Base-by-base conservation (phyloP, 2,329 filamentous ascomycete species). In the Allantophomopsis cytisporea region DNA sequence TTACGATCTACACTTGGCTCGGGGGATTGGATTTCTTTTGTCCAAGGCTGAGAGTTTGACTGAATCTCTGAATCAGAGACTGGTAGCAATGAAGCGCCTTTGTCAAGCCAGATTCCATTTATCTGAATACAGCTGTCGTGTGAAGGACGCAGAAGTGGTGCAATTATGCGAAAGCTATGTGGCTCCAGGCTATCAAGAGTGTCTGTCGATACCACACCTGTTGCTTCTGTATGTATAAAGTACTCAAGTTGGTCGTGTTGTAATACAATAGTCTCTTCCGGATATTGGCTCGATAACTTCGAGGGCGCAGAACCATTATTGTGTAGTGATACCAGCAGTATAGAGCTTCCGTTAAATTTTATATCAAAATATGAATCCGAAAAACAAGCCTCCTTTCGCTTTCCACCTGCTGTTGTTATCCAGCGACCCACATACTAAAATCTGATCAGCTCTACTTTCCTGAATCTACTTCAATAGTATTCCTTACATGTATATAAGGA, bases 381-480 rank as follows among this genome's bases (percentile, higher is more conserved):
- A 32, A 53, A 53, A 14, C 45, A 49, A 14, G 46, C 51, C 16
- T 51, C 48, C 34, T 43, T 48, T 38, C 45, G 46, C 7, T 37
- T 40, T 2, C 42, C 39, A 38, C 49, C 45, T 15, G 37, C 28
- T 5, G 42, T 43, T 12, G 45, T 41, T 13, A 43, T 39, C 51
- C 51, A 53, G 15, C 50, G 46, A 15, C 48, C 50, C 8, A 52
- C 47, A 40, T 48, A 52, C 51, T 53, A 35, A 11, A n/a, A 11
- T 3, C 23, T 28, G 23, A 28, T 28, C 23, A 28, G 23, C 10
- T 3, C 11, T 12, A 28, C 3, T 28, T 28, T 8, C 11, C 10
- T 12, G 7, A 3, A 4, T 6, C 10, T 8, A 28, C 8, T 28
- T 8, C 7, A 20, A 3, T 28, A 8, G 23, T 28, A 8, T 4